These are phyloP conservation scores for Zygosaccharomyces sapae DNA, from an alignment of 1,139 yeast genomes.

Conservation along the genomic window DNA sequence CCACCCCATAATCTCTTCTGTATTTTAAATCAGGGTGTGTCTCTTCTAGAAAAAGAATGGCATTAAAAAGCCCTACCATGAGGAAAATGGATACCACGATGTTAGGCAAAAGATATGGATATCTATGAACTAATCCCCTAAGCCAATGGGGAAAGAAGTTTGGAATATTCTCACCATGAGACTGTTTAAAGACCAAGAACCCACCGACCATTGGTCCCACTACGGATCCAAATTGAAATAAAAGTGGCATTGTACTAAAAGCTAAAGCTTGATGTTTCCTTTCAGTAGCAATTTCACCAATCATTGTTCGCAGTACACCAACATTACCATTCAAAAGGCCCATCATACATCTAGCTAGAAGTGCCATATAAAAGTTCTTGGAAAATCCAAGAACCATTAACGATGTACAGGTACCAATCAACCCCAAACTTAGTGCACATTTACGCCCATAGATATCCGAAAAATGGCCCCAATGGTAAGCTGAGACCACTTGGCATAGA, in stretches of 20 bases:
- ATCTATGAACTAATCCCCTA: slow-evolving; percentile 37
- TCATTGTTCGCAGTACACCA: slow-evolving; percentile 55
- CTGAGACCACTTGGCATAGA: slow-evolving; percentile 48
- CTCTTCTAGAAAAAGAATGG: slow-evolving; percentile 56
- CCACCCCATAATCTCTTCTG: slow-evolving; percentile 49
- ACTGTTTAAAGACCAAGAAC: slow-evolving; percentile 39
- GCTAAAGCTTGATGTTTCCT: slow-evolving; percentile 59
- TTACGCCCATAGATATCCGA: slow-evolving; percentile 59
- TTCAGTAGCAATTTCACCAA: slow-evolving; percentile 57
- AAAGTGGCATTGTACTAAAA: slow-evolving; percentile 54
- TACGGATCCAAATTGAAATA: slow-evolving; percentile 56
- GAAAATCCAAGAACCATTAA: slow-evolving; percentile 53
- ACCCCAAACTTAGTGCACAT: slow-evolving; percentile 49
- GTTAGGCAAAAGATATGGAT: slow-evolving; percentile 61
- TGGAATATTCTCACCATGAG: slow-evolving; percentile 20
- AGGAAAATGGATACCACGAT: slow-evolving; percentile 48
- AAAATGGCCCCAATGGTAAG: slow-evolving; percentile 56
- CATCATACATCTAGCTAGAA: slow-evolving; percentile 48
- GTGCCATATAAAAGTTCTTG: slow-evolving; percentile 47
- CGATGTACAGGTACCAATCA: slow-evolving; percentile 48
- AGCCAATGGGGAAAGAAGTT: slow-evolving; percentile 18
- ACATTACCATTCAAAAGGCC: slow-evolving; percentile 61
- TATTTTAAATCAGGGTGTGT: slow-evolving; percentile 46
- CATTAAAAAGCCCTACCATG: slow-evolving; percentile 39
- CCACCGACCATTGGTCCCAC: slow-evolving; percentile 60